Evolutionary conservation across 2,329 filamentous ascomycete species (phyloP).

Genomic region (Xylaria hypoxylon): DNA sequence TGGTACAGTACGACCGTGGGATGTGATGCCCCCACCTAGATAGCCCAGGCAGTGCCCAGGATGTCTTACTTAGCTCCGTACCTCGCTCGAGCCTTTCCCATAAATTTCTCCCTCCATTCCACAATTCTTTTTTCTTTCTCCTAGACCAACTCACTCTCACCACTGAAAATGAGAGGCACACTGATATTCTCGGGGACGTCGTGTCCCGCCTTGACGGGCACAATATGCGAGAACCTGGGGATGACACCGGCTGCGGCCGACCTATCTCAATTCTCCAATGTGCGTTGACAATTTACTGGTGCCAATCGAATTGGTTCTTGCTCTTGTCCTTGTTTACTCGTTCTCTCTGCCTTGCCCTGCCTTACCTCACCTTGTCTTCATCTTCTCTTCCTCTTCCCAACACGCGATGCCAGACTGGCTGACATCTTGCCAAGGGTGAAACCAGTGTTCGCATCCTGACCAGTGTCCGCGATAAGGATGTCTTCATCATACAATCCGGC

Average conservation of each 20-base stretch:
- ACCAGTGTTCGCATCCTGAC: conserved; percentile 76
- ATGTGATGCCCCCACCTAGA: no score
- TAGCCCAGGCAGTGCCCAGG: no score
- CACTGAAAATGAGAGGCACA: conserved; percentile 69
- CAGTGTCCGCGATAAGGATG: conserved; percentile 95
- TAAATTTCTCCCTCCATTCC: conserved; percentile 43
- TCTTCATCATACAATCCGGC: conserved; percentile 98
- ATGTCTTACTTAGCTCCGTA: conserved; percentile 8
- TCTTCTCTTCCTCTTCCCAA: not conserved
- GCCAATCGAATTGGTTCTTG: conserved; percentile 24
- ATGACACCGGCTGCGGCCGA: conserved; percentile 73
- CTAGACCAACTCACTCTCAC: conserved; percentile 42
- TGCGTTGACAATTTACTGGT: conserved; percentile 55
- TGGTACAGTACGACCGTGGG: no score
- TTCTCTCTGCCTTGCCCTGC: not conserved
- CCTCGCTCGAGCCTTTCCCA: conserved; percentile 13
- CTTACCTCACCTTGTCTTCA: not conserved
- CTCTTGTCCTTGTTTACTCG: conserved; percentile 4
- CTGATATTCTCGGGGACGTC: conserved; percentile 76
- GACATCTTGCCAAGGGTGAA: conserved; percentile 66
- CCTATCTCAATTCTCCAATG: conserved; percentile 77
- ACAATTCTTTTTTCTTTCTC: conserved; percentile 41
- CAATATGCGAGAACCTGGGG: conserved; percentile 76
- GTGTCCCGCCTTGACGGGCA: conserved; percentile 71
- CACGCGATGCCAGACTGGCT: conserved; percentile 36